phyloP scores from a whole-genome alignment of 371 early-diverging fungal genomes.

The Mortierella sp. region DNA sequence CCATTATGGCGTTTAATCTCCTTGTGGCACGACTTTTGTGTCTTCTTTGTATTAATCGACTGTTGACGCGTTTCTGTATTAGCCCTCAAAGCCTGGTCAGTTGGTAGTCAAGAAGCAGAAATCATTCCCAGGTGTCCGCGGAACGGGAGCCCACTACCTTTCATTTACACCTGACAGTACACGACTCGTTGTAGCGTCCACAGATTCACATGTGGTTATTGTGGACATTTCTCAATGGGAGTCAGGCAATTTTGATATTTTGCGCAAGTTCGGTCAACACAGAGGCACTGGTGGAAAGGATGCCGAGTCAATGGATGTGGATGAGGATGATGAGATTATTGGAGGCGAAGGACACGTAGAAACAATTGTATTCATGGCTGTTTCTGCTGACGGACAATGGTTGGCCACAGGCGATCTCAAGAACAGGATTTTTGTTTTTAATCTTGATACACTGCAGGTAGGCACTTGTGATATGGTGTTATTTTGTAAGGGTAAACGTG shows the following conservation, averaged over 20 bases:
- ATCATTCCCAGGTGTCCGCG: constrained; percentile 57
- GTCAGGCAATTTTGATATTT: constrained; percentile 63
- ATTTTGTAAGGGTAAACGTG: too few species aligned
- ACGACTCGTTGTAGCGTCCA: constrained; percentile 73
- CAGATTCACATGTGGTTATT: constrained; percentile 73
- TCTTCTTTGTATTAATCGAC: too few species aligned
- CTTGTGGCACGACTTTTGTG: too few species aligned
- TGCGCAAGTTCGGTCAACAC: constrained; percentile 73
- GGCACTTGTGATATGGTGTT: not conserved
- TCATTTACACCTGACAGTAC: constrained; percentile 79
- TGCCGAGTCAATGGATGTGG: constrained; percentile 46
- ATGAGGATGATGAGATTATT: constrained; percentile 59
- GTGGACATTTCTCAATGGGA: constrained; percentile 72
- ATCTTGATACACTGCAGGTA: constrained; percentile 81
- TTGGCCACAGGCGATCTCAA: constrained; percentile 83
- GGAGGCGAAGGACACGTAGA: constrained; percentile 61
- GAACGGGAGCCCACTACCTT: constrained; percentile 72
- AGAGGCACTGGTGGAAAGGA: constrained; percentile 59
- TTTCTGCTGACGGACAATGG: constrained; percentile 86
- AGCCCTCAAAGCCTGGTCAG: constrained; percentile 60
- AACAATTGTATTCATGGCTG: constrained; percentile 74
- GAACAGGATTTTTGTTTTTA: constrained; percentile 82
- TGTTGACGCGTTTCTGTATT: not conserved
- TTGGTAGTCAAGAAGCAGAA: constrained; percentile 66
- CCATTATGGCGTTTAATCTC: too few species aligned